Conservation (phyloP, 2,329 filamentous ascomycete species). For the Venturia effusa region DNA sequence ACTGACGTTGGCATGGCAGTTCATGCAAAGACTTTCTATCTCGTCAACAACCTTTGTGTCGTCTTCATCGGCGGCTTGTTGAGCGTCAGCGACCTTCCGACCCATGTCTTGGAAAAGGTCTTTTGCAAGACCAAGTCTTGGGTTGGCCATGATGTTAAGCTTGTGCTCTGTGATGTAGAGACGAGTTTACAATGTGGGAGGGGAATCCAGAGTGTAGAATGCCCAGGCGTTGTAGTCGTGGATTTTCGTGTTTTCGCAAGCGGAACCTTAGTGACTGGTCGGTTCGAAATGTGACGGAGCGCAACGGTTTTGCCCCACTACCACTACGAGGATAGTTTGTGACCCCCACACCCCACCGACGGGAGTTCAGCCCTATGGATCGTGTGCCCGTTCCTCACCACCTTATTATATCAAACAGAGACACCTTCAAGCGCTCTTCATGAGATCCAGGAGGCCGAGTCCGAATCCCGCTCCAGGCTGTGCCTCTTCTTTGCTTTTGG, state of each 20-base stretch:
- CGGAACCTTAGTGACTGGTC: neutral
- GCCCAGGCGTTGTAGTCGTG: neutral
- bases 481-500: slow-evolving; percentile 31
- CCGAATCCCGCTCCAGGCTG: slow-evolving; percentile 24
- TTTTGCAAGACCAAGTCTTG: slow-evolving; percentile 20
- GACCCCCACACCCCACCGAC: too few relatives aligned
- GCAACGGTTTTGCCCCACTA: neutral
- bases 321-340: neutral
- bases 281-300: neutral
- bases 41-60: slow-evolving; percentile 41
- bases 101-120: slow-evolving; percentile 44
- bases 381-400: too few relatives aligned
- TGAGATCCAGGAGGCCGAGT: slow-evolving; percentile 44
- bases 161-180: neutral
- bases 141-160: slow-evolving; percentile 23
- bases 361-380: neutral
- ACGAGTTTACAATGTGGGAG: neutral
- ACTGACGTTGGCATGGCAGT: slow-evolving; percentile 39
- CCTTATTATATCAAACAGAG: neutral
- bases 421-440: slow-evolving; percentile 26
- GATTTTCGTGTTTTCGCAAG: neutral
- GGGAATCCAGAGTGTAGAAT: neutral
- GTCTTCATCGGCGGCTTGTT: slow-evolving; percentile 18
- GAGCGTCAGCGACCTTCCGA: slow-evolving; percentile 32
- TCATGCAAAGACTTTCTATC: slow-evolving; percentile 45